Percentiles rank a stretch among this genome's conserved stretches.
Conservation (phyloP, 805 yeast species). For the Candida endomychidarum region DNA sequence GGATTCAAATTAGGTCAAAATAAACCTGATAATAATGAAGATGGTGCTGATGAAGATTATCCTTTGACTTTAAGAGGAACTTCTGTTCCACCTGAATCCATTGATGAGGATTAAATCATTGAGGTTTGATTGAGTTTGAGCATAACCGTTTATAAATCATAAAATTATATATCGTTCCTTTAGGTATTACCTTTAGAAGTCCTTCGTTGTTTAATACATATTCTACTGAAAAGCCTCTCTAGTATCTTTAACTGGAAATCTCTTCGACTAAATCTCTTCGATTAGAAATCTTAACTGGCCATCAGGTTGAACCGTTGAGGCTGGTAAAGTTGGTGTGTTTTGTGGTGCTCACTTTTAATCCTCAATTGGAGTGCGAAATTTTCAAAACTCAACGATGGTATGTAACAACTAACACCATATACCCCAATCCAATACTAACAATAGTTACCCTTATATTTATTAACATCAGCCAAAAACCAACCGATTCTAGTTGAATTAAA, state of each 20-base stretch:
- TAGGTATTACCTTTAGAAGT: neutral
- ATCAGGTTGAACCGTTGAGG: too few species aligned
- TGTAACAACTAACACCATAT: neutral
- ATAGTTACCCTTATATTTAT: slow-evolving; percentile 85
- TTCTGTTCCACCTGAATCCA: slow-evolving; percentile 39
- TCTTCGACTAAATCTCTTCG: too few species aligned
- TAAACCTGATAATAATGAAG: slow-evolving; percentile 41
- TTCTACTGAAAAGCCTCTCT: too few species aligned
- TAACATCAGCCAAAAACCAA: slow-evolving; percentile 88
- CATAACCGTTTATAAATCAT: neutral
- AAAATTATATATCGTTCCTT: too few species aligned
- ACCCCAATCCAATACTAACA: slow-evolving; percentile 11
- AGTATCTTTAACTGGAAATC: too few species aligned
- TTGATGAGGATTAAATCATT: slow-evolving; percentile 4
- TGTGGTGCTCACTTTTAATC: too few species aligned
- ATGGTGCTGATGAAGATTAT: slow-evolving; percentile 37
- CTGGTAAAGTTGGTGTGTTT: too few species aligned
- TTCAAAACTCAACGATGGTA: slow-evolving; percentile 12
- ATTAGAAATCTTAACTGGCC: too few species aligned
- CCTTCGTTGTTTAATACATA: neutral
- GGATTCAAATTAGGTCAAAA: slow-evolving; percentile 49
- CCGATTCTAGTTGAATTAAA: slow-evolving; percentile 87
- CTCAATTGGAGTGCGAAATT: slow-evolving; percentile 12
- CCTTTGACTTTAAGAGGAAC: slow-evolving; percentile 52
- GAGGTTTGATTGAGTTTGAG: neutral